Base-by-base conservation (phyloP, 2,329 filamentous ascomycete species). In the Endoconidiophora laricicola region DNA sequence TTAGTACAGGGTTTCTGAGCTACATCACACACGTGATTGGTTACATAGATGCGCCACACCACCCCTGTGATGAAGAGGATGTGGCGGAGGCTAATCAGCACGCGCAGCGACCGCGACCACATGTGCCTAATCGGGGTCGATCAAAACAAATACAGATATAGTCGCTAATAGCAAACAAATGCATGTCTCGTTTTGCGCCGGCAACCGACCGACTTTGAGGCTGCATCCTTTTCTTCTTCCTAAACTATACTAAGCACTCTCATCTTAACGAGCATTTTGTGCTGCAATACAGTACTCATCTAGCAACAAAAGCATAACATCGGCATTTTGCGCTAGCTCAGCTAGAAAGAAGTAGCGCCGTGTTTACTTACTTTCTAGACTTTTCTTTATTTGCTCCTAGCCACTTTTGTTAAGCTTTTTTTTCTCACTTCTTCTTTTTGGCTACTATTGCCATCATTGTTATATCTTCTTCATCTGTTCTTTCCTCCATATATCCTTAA, bases 121-220 rank as follows among this genome's bases (percentile, higher is more conserved):
- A 43, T 22, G 23, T 22, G 40, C 48, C 44, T 42, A 51, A 38
- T 40, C 20, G 37, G 51, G 48, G 51, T 37, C 16, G 20, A 54
- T 48, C 44, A 54, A 50, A 54, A 54, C 52, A 54, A 54, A 51
- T 43, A 29, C 23, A 10, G 26, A 33, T 4, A 10, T 10, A 33
- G 26, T 12, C 44, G 44, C 48, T 44, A 16, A 46, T 40, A 22
- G 36, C 20, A 39, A 12, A 10, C 12, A 33, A 33, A 38, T 44
- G 36, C 29, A 37, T 48, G 36, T 41, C 29, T 22, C 37, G 26
- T 48, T 26, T 33, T 38, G 23, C 20, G 39, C 12, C 40, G 36
- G 43, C 54, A 37, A 18, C 42, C 40, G 38, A 18, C 42, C 40
- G 38, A 23, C 39, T 48, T 22, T 47, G 29, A 33, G 4, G 29